phyloP scores from a whole-genome alignment of 2,329 filamentous ascomycete species.

The Trichophyton simii region DNA sequence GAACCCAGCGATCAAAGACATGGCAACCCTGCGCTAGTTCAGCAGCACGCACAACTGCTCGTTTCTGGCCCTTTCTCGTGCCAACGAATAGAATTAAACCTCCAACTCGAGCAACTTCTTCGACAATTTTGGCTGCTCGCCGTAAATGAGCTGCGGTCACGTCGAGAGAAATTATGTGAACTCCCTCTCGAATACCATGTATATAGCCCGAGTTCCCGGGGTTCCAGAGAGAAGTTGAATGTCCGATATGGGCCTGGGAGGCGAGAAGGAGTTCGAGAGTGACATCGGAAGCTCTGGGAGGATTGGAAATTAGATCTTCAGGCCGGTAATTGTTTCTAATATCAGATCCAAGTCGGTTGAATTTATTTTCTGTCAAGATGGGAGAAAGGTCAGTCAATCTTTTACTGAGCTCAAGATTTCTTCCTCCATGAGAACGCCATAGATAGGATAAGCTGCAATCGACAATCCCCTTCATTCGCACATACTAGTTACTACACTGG shows the following conservation, averaged over 20 bases:
- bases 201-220: slow-evolving; percentile 90
- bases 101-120: slow-evolving; percentile 68
- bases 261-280: slow-evolving; percentile 85
- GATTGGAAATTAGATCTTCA: slow-evolving; percentile 44
- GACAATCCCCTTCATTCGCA: neutral
- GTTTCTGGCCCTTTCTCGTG: slow-evolving; percentile 68
- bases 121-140: slow-evolving; percentile 83
- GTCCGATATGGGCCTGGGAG: slow-evolving; percentile 77
- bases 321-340: slow-evolving; percentile 22
- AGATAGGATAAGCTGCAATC: neutral
- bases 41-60: slow-evolving; percentile 69
- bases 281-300: slow-evolving; percentile 65
- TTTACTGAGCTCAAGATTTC: neutral
- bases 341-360: slow-evolving; percentile 23
- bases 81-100: slow-evolving; percentile 86
- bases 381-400: neutral
- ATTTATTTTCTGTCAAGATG: slow-evolving; percentile 18
- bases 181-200: slow-evolving; percentile 72
- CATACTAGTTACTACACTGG: neutral
- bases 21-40: slow-evolving; percentile 68
- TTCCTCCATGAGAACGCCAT: neutral
- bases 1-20: slow-evolving; percentile 84
- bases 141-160: slow-evolving; percentile 76
- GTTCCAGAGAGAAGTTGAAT: slow-evolving; percentile 86
- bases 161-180: slow-evolving; percentile 90